Evolutionary conservation across 257 asterid species (phyloP), one percentile per base, ranked within the genome.

Genomic region (Cynanchum wilfordii): DNA sequence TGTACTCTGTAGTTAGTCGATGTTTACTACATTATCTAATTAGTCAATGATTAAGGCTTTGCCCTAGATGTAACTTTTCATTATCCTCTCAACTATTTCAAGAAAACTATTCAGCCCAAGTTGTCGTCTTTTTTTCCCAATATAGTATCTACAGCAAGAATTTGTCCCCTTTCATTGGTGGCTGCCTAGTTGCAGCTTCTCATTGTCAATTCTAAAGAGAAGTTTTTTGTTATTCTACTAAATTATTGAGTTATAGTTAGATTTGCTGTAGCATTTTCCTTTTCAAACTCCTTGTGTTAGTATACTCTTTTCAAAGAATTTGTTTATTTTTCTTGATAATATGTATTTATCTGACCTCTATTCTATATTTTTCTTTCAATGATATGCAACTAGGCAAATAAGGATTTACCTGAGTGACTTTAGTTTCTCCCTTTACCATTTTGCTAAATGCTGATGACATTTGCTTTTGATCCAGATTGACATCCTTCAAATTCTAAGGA

Each of bases 401-500:
- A 55, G 29, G 60, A 6, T 55, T 55, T n/a, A 20, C 12, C 29
- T 20, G 12, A 30, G 10, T 30, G 16, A 29, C 44, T 29, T 19
- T 24, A 5, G 22, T 30, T 30, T 24, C 29, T 24, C 12, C 33
- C 47, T 62, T 17, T 30, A 33, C 13, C 24, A 16, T n/a, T 7
- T 62, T 67, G 42, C 47, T 44, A 52, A 67, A 69, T 49, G 71
- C 77, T 80, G 77, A 82, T 79, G 63, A 33, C 74, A 44, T 7
- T 78, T 69, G 70, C 58, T 81, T 57, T 59, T 66, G 62, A 29
- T 73, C 78, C 76, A 93, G 98, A 85, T 68, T 78, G 98, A 93
- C 78, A 72, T 93, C 13, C 76, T 91, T 56, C 83, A 88, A 50
- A 76, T 93, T 40, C 77, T 93, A 73, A 86, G 80, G 73, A 83